Evolutionary conservation across 352 stramenopile genomes (phyloP).

Genomic region (Thraustochytrium sp.): DNA sequence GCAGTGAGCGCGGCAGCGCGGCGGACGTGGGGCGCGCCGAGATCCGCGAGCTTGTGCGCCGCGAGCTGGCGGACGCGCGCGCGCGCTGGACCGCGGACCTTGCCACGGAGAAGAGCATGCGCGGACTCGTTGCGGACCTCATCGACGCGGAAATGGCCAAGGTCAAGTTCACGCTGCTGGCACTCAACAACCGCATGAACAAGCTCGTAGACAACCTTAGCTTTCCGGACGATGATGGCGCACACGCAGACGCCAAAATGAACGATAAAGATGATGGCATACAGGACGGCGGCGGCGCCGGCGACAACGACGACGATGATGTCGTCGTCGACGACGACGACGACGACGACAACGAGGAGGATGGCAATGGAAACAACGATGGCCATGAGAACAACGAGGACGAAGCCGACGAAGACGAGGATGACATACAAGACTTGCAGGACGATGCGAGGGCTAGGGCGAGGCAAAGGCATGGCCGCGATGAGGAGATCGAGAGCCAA

Average conservation of each 20-base stretch:
- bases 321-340: no score
- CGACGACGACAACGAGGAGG: no score
- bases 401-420: no score
- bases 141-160: conserved; percentile 30
- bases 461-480: no score
- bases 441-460: no score
- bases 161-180: conserved; percentile 32
- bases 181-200: conserved; percentile 36
- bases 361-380: no score
- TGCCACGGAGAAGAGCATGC: neutral
- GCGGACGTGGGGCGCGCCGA: neutral
- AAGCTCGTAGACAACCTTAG: conserved; percentile 6
- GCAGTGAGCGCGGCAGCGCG: neutral
- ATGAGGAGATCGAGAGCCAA: no score
- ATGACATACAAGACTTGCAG: no score
- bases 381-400: no score
- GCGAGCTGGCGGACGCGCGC: neutral
- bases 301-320: no score
- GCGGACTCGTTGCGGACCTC: neutral
- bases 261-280: neutral
- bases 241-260: neutral
- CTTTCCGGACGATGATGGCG: neutral
- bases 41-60: neutral
- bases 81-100: neutral
- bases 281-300: neutral